Base-by-base conservation (phyloP, 2,329 filamentous ascomycete species). In the Paecilomyces sp. region DNA sequence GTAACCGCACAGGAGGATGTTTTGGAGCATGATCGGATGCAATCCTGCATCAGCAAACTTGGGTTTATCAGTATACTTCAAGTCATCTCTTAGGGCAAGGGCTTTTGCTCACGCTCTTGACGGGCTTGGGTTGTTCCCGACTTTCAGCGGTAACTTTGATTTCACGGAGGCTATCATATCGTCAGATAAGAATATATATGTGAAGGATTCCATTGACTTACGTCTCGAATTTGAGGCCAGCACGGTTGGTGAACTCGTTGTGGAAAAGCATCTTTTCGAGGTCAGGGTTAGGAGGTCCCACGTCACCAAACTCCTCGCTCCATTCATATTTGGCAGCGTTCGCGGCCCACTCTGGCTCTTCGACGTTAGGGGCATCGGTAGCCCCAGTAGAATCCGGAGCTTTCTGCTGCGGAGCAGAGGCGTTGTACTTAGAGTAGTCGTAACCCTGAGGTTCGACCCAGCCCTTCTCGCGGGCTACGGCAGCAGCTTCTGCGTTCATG, bases 271-370 rank as follows among this genome's bases (percentile, higher is more conserved):
- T 79, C 7, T 82, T 66, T 78, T 97, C 93, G 0, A 99, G 83
- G 55, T 85, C 83, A 0, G 82, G 78, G 57, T 87, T 83, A 56
- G 79, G 80, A 0, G 92, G 92, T 6, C 88, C 93, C 58, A 99
- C 80, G 50, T 97, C 93, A 1, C 93, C 94, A 65, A 83, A 90
- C 2, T 96, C 91, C 11, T 92, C 91, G 18, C 86, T 82, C 89
- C 90, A 97, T 68, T 92, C 85, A 67, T 97, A 97, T 52, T 89
- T 80, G 0, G 71, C 76, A n/a, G 85, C 87, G 58, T 83, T 83
- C 41, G 79, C 78, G 57, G 80, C 78, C 84, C 80, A 85, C 6
- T 75, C 71, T 13, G 70, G 68, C n/a, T 67, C 61, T 3, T 71
- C 66, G 13, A 11, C 7, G 31, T 59, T 50, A 53, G 65, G 24